phyloP scores from a whole-genome alignment of 805 yeast species.

The Ogataea populi-albae region DNA sequence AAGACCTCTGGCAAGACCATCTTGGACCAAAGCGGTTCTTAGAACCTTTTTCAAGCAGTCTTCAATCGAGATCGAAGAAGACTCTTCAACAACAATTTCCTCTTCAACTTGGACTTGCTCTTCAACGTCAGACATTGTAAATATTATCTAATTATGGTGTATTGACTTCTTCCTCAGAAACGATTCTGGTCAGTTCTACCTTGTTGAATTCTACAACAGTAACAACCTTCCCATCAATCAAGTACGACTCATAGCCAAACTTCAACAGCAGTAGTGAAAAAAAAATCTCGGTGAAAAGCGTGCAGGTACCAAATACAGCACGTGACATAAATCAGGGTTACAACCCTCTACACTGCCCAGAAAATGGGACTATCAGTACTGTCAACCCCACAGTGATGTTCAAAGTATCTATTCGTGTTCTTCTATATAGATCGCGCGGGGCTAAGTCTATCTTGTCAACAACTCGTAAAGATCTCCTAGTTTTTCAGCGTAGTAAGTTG shows the following conservation, averaged over 20 bases:
- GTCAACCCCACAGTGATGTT: neutral
- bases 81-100: constrained; percentile 74
- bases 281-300: neutral
- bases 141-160: constrained; percentile 5
- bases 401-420: too few relatives aligned
- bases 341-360: too few relatives aligned
- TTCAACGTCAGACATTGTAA: constrained; percentile 87
- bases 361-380: too few relatives aligned
- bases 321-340: constrained; percentile 3
- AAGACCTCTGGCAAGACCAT: constrained; percentile 99
- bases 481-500: constrained; percentile 65
- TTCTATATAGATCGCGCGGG: too few relatives aligned
- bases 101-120: constrained; percentile 78
- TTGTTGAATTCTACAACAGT: too few relatives aligned
- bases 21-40: constrained; percentile 96
- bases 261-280: too few relatives aligned
- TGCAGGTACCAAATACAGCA: neutral
- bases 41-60: constrained; percentile 98
- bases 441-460: constrained; percentile 1
- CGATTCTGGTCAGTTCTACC: constrained; percentile 36
- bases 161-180: constrained; percentile 41
- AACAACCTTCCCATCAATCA: too few relatives aligned
- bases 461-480: constrained; percentile 76
- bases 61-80: constrained; percentile 92
- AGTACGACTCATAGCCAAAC: too few relatives aligned